These are phyloP conservation scores for Claviceps humidiphila DNA, from an alignment of 2,329 filamentous ascomycete genomes.

Conservation along the genomic window DNA sequence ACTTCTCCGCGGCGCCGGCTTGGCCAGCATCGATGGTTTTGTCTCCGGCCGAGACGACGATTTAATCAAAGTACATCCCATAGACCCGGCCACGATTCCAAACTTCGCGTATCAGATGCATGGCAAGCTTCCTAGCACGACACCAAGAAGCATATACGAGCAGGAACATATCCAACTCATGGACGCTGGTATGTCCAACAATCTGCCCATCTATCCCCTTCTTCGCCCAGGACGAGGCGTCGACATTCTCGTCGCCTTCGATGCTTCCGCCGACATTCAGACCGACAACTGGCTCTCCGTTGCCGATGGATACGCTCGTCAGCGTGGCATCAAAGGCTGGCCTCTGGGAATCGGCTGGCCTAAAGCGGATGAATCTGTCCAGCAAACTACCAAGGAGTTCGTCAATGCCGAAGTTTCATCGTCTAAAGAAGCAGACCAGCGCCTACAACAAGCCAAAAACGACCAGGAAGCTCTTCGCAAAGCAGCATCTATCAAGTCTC, in stretches of 20 bases:
- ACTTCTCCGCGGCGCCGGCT: conserved; percentile 59
- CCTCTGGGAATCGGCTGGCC: conserved; percentile 93
- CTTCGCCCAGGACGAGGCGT: conserved; percentile 78
- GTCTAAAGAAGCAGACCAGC: conserved; percentile 46
- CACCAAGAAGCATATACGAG: conserved; percentile 63
- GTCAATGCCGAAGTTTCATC: conserved; percentile 50
- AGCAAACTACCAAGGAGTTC: conserved; percentile 51
- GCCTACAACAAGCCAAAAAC: conserved; percentile 46
- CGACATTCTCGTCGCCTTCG: conserved; percentile 84
- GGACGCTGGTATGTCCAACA: conserved; percentile 99
- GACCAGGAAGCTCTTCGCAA: conserved; percentile 24
- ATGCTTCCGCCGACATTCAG: conserved; percentile 84
- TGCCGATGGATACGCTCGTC: conserved; percentile 80
- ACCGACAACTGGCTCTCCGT: conserved; percentile 95
- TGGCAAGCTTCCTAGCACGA: conserved; percentile 57
- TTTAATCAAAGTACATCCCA: conserved; percentile 82
- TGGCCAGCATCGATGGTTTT: conserved; percentile 65
- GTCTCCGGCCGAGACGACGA: conserved; percentile 75
- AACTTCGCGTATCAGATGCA: conserved; percentile 81
- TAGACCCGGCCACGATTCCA: conserved; percentile 80
- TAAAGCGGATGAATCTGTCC: conserved; percentile 40
- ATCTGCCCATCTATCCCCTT: conserved; percentile 88
- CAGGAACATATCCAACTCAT: conserved; percentile 67
- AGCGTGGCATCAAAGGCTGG: conserved; percentile 88
- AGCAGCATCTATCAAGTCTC: conserved; percentile 10